Conservation (phyloP, 2,329 filamentous ascomycete genomes). For the Fusarium caatingaense region DNA sequence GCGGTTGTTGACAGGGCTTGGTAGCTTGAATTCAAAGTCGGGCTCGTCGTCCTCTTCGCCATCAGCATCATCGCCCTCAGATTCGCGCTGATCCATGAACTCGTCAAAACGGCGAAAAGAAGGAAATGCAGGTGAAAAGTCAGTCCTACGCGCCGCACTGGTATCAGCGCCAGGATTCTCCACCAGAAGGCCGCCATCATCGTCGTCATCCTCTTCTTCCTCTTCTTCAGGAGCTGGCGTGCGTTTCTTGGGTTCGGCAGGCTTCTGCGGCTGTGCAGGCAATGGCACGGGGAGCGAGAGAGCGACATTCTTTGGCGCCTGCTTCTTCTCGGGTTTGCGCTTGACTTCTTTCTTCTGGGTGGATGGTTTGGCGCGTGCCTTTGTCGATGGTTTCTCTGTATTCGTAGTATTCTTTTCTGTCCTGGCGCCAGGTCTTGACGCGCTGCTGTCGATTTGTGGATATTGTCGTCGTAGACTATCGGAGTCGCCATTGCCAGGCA, state of each 20-base stretch:
- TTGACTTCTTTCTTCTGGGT: slow-evolving; percentile 48
- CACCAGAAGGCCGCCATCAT: slow-evolving; percentile 67
- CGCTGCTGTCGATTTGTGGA: slow-evolving; percentile 66
- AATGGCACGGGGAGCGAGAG: slow-evolving; percentile 53
- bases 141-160: slow-evolving; percentile 49
- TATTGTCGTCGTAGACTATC: slow-evolving; percentile 74
- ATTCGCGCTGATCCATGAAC: slow-evolving; percentile 60
- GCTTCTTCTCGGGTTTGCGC: slow-evolving; percentile 52
- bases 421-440: slow-evolving; percentile 29
- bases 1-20: slow-evolving; percentile 62
- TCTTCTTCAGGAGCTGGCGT: slow-evolving; percentile 58
- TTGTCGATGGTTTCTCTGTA: slow-evolving; percentile 42
- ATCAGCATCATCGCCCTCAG: slow-evolving; percentile 59
- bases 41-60: slow-evolving; percentile 62
- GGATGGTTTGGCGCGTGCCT: slow-evolving; percentile 41
- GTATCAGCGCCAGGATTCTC: slow-evolving; percentile 68
- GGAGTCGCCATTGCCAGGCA: slow-evolving; percentile 72
- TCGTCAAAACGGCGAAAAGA: slow-evolving; percentile 64
- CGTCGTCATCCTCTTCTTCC: slow-evolving; percentile 66
- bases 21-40: slow-evolving; percentile 64
- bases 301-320: slow-evolving; percentile 49
- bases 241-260: slow-evolving; percentile 46
- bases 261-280: slow-evolving; percentile 34
- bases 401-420: slow-evolving; percentile 18
- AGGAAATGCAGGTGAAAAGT: slow-evolving; percentile 64